phyloP scores from a whole-genome alignment of 129 eudicot species.

The Cynara cardunculus region DNA sequence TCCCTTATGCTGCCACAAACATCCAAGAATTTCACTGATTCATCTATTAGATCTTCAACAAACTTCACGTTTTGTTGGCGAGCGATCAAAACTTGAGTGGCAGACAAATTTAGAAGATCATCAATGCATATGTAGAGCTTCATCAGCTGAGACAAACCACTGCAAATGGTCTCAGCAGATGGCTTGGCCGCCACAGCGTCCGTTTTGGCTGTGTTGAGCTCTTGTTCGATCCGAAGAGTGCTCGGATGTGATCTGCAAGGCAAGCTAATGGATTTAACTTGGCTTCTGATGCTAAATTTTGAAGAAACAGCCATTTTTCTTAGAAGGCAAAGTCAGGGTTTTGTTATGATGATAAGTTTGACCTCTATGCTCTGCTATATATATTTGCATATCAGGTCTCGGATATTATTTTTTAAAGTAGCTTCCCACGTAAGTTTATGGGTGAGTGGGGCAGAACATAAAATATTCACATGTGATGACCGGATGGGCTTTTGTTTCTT shows the following conservation, averaged over 20 bases:
- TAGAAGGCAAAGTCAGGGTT: neutral
- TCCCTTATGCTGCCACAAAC: conserved; percentile 12
- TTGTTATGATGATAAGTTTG: neutral
- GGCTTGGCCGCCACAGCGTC: neutral
- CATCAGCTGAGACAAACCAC: conserved; percentile 17
- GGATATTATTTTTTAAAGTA: neutral
- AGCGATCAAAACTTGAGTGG: conserved; percentile 21
- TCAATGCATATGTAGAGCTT: conserved; percentile 24
- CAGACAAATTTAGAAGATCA: conserved; percentile 22
- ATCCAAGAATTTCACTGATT: conserved; percentile 20
- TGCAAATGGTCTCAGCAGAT: conserved; percentile 3
- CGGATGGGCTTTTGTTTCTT: conserved; percentile 17
- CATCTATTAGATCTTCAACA: conserved; percentile 24
- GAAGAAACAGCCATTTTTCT: conserved; percentile 20
- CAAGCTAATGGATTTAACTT: conserved; percentile 23
- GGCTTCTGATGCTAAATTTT: conserved; percentile 2
- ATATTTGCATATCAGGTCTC: conserved; percentile 4
- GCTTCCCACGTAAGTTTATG: conserved; percentile 24
- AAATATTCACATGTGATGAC: conserved; percentile 7
- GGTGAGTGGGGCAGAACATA: conserved; percentile 12
- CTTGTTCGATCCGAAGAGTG: conserved; percentile 19
- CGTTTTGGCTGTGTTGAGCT: conserved; percentile 28
- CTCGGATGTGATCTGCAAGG: conserved; percentile 35
- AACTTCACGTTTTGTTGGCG: conserved; percentile 1
- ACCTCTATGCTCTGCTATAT: conserved; percentile 5